Base-by-base conservation (phyloP, 257 asterid genomes). In the Hygrophila difformis region DNA sequence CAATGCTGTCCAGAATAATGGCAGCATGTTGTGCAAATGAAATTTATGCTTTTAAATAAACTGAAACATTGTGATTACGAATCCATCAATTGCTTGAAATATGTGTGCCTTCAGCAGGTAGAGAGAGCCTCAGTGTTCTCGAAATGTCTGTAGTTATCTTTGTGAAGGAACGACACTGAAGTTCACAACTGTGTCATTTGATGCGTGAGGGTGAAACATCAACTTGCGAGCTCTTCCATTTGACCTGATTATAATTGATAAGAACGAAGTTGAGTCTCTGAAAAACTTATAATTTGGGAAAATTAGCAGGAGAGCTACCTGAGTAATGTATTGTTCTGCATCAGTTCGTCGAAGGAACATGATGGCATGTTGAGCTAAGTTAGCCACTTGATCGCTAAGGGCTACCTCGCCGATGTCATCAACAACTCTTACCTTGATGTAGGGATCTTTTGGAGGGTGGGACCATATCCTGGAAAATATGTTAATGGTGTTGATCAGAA, bases 361-460 rank as follows among this genome's bases (percentile, higher is more conserved):
- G 73, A 89, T 89, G 1, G 98, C 84, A 47, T 89, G 88, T 36
- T 62, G 79, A 29, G 92, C 85, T 42, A 86, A 59, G 71, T 79
- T 85, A 38, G 84, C 92, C 9, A 64, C 65, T 58, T 85, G 98
- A 64, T 89, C 88, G 10, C 92, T 66, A 2, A 89, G 82, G 45
- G 57, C 63, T 43, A 86, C 84, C 55, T 77, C 77, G n/a, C 98
- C 96, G 39, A 89, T 76, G 52, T 89, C 87, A 56, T 75, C 93
- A 3, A 82, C 64, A 49, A 85, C 96, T 68, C 98, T 70, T 53
- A 82, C 98, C 67, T 86, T 89, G 55, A 89, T 76, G 72, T 67
- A 86, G 21, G 98, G 96, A 76, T 89, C 94, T 65, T 89, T 89
- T 4, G 96, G 98, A 39, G 98, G 96, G 98, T 35, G 98, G 98